Percentiles rank a stretch among this genome's conserved stretches.
Conservation (phyloP, 2,329 filamentous ascomycete species). For the Penicillium occitanis region DNA sequence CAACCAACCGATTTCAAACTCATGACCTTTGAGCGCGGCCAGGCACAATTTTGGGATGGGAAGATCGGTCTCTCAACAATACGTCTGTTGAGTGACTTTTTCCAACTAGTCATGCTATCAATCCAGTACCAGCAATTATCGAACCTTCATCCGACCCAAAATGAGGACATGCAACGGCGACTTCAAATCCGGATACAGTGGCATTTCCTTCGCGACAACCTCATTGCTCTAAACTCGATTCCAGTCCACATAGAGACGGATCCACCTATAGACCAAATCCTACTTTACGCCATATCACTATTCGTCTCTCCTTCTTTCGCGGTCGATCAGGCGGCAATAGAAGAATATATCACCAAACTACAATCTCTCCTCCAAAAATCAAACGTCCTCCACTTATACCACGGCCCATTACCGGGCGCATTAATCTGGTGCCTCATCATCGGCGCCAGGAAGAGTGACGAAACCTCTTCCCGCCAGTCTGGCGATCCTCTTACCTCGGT, state of each 20-base stretch:
- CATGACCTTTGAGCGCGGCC: conserved; percentile 16
- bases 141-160: background rate
- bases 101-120: conserved; percentile 11
- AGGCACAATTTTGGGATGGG: conserved; percentile 3
- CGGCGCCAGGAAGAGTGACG: conserved; percentile 23
- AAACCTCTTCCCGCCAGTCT: background rate
- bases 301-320: conserved; percentile 5
- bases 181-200: background rate
- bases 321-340: background rate
- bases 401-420: conserved; percentile 23
- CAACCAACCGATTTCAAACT: conserved; percentile 16
- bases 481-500: background rate
- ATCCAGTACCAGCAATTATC: conserved; percentile 2
- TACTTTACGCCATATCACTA: conserved; percentile 13
- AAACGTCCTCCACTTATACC: conserved; percentile 23
- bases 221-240: background rate
- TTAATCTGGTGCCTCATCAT: conserved; percentile 27
- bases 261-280: conserved; percentile 6
- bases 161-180: background rate
- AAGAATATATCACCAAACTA: conserved; percentile 11
- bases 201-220: conserved; percentile 14
- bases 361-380: conserved; percentile 23
- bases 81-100: conserved; percentile 17
- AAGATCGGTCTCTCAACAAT: conserved; percentile 1
- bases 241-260: background rate